Base-by-base conservation (phyloP, 805 yeast species). In the Osmozyma mogii region DNA sequence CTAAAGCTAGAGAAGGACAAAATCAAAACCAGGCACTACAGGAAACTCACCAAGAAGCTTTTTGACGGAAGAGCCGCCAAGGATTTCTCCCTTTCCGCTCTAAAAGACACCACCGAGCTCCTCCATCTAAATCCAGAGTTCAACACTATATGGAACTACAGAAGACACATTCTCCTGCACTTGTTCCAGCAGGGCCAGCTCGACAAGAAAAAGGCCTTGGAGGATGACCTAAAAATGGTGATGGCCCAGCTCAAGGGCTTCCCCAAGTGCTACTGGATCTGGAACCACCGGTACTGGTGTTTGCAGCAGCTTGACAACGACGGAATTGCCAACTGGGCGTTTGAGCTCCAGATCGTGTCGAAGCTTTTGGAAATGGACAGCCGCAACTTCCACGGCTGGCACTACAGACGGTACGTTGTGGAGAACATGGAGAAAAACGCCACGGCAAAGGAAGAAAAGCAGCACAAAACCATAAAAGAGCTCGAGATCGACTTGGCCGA, bases 241-340 rank as follows among this genome's bases (percentile, higher is more conserved):
- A 62, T 78, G 58, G 54, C 50, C 0, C 71, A 75, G 40, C 55
- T 92, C 43, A 71, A 70, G 31, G 55, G 65, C 32, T 78, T 57
- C 41, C 97, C 98, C 1, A 92, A 92, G 51, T 84, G 88, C 23
- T 92, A 92, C 49, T 92, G 97, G 96, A 78, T 92, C 9, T 92
- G 97, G 96, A 82, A 78, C 43, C 96, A 92, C 50, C 65, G 98
- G 21, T 58, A 71, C 8, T 92, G 98, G 97, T 70, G 82, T 25
- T 54, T 89, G 22, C 44, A 43, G 31, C 47, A 50, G 35, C 35
- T 62, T 23, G 66, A 71, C 20, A 49, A 61, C 12, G 70, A 72
- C 19, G 63, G 68, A 2, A 43, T 47, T 21, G 72, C 79, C 8
- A 57, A 78, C 31, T 85, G 94, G 92, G 51, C 61, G n/a, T 50